Evolutionary conservation across 305 asterid genomes (phyloP).

Genomic region (Fraxinus sp.): DNA sequence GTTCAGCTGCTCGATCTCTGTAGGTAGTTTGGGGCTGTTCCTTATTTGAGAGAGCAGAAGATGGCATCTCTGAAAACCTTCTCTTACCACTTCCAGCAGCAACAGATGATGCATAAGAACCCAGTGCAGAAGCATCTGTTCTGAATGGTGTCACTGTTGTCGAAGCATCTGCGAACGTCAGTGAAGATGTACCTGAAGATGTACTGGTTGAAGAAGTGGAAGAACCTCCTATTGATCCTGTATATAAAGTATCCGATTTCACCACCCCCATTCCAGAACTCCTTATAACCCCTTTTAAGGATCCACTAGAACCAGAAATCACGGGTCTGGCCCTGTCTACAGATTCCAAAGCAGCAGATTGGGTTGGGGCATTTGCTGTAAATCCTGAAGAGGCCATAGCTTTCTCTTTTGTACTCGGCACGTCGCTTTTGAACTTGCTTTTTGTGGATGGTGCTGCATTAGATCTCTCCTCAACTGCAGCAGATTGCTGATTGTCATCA

Average conservation of each 20-base stretch:
- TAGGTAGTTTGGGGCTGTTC: constrained; percentile 70
- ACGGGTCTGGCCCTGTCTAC: constrained; percentile 59
- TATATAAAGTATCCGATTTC: constrained; percentile 68
- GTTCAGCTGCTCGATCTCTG: constrained; percentile 97
- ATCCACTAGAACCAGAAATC: constrained; percentile 56
- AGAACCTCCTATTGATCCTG: constrained; percentile 51
- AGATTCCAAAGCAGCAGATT: constrained; percentile 47
- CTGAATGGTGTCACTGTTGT: constrained; percentile 56
- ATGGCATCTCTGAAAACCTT: constrained; percentile 92
- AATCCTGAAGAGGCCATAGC: constrained; percentile 36
- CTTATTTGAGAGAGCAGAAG: constrained; percentile 46
- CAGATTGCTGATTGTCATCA: constrained; percentile 49
- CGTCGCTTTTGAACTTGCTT: constrained; percentile 55
- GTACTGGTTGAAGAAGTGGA: constrained; percentile 40
- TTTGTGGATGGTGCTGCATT: constrained; percentile 46
- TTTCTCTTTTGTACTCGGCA: constrained; percentile 41
- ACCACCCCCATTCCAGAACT: constrained; percentile 87
- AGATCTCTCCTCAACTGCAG: constrained; percentile 55
- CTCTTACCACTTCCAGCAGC: constrained; percentile 70
- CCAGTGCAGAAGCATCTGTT: constrained; percentile 84
- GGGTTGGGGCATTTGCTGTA: constrained; percentile 36
- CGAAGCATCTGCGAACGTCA: constrained; percentile 44
- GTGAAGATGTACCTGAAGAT: constrained; percentile 43
- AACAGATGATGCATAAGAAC: constrained; percentile 62
- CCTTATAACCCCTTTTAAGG: constrained; percentile 82